Percentiles rank a stretch among this genome's conserved stretches.
Conservation (phyloP, 148 eudicot genomes). For the Rhododendron griersonianum region DNA sequence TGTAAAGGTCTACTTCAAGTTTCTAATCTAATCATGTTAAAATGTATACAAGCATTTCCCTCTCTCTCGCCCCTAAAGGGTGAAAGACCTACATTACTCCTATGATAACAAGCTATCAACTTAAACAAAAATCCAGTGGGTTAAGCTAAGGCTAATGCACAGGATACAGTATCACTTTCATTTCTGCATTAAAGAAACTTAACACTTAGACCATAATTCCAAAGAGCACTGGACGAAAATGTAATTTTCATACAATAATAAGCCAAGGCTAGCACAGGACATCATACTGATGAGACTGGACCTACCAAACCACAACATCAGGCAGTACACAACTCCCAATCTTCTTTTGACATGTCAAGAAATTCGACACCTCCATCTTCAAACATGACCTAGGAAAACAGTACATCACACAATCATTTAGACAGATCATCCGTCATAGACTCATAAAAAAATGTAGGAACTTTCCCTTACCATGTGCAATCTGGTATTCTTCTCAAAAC, state of each 20-base stretch:
- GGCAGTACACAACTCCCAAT: conserved; percentile 72
- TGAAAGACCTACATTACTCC: neutral
- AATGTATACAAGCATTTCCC: neutral
- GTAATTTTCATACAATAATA: neutral
- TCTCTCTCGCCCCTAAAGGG: neutral
- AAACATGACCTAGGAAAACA: conserved; percentile 66
- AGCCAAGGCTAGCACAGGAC: neutral
- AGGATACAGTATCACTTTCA: neutral
- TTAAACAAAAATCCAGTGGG: neutral
- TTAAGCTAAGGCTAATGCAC: neutral
- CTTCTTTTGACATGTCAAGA: conserved; percentile 83
- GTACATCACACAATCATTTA: neutral
- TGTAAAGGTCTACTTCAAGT: neutral
- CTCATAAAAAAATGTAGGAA: neutral
- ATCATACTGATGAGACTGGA: conserved; percentile 2
- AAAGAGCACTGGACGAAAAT: neutral
- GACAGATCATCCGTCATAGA: neutral
- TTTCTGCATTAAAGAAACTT: neutral
- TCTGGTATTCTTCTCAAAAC: conserved; percentile 55
- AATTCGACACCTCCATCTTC: conserved; percentile 65
- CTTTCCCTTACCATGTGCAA: conserved; percentile 67
- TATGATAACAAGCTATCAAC: neutral
- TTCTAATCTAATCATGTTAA: neutral
- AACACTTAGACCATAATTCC: neutral
- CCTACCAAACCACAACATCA: conserved; percentile 19